phyloP scores from a whole-genome alignment of 805 yeast species.

The Nakazawaea wyomingensis region DNA sequence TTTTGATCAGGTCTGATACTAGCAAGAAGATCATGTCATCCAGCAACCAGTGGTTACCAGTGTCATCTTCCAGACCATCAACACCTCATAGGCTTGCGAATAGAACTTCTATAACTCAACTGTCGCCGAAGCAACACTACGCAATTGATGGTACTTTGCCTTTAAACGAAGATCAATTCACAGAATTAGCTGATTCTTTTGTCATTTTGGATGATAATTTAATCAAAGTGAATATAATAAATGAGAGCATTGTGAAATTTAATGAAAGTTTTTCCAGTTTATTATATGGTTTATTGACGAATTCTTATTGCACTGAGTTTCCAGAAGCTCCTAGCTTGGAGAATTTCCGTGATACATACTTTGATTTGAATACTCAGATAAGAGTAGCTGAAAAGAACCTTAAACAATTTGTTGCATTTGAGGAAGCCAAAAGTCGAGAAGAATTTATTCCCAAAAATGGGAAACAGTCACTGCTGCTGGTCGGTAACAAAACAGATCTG shows the following conservation, averaged over 20 bases:
- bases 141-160: constrained; percentile 30
- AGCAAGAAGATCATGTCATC: background rate
- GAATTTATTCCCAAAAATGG: too few relatives aligned
- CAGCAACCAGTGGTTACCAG: background rate
- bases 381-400: too few relatives aligned
- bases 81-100: constrained; percentile 18
- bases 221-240: constrained; percentile 29
- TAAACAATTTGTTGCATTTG: too few relatives aligned
- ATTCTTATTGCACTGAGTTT: constrained; percentile 42
- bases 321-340: constrained; percentile 10
- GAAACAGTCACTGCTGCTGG: background rate
- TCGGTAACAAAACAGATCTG: background rate
- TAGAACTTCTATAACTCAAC: constrained; percentile 25
- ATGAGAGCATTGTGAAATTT: constrained; percentile 30
- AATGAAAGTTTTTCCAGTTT: constrained; percentile 41
- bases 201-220: constrained; percentile 32
- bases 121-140: constrained; percentile 35
- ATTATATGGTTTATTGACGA: constrained; percentile 38
- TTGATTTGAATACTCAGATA: constrained; percentile 7
- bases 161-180: constrained; percentile 33
- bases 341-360: constrained; percentile 2
- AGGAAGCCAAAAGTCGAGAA: too few relatives aligned
- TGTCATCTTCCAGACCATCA: constrained; percentile 12
- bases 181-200: constrained; percentile 30
- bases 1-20: too few relatives aligned